Conservation (phyloP, 208 protist genomes). For the Angomonas deanei region DNA sequence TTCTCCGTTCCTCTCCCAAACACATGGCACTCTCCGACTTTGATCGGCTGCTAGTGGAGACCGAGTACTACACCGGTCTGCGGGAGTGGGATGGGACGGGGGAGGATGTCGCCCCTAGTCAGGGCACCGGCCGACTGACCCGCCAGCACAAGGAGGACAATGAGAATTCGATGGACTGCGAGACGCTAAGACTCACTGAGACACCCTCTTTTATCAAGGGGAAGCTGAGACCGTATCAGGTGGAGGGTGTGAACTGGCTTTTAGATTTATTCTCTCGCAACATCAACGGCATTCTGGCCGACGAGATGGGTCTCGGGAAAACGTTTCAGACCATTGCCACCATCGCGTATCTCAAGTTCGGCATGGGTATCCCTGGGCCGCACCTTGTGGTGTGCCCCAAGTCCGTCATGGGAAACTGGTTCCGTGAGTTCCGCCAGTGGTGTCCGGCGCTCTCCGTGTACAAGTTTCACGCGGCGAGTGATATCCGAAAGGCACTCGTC, state of each 20-base stretch:
- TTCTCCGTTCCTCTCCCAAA: conserved; percentile 47
- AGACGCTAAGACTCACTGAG: conserved; percentile 68
- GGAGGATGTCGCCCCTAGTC: background rate
- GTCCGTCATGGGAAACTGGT: conserved; percentile 98
- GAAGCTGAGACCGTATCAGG: conserved; percentile 96
- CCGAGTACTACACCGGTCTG: conserved; percentile 84
- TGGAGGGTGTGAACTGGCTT: conserved; percentile 99
- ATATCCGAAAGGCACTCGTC: conserved; percentile 81
- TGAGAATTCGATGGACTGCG: conserved; percentile 43
- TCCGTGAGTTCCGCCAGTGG: conserved; percentile 96
- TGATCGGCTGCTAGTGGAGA: conserved; percentile 71
- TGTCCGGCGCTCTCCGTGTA: conserved; percentile 90
- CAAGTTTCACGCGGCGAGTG: conserved; percentile 93
- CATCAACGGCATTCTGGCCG: conserved; percentile 98
- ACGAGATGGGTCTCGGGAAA: conserved; percentile 99
- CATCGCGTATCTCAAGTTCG: conserved; percentile 94
- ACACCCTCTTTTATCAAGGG: conserved; percentile 88
- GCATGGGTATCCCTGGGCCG: conserved; percentile 87
- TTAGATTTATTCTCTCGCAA: conserved; percentile 93
- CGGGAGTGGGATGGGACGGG: conserved; percentile 55
- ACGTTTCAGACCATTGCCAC: conserved; percentile 97
- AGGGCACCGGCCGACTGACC: conserved; percentile 17
- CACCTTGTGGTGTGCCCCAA: conserved; percentile 96
- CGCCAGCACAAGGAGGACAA: conserved; percentile 15
- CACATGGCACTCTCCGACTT: conserved; percentile 62